A percentile compares a stretch with the other conserved stretches of the same genome.
phyloP scores from a whole-genome alignment of 495 filamentous ascomycete species.

The Parathielavia appendiculata region DNA sequence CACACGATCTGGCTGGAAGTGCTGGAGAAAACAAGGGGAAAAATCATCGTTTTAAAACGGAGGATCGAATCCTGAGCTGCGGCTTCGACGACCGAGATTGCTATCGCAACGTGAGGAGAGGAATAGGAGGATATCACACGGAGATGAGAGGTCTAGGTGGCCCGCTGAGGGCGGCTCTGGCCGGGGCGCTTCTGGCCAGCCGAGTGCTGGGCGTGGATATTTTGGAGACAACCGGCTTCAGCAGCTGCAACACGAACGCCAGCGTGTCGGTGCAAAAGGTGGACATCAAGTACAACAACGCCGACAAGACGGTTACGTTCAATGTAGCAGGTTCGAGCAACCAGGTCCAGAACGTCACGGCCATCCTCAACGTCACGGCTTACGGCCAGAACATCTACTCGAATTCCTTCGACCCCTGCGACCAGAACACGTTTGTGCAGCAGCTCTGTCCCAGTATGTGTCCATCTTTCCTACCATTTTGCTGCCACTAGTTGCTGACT shows the following conservation, averaged over 20 bases:
- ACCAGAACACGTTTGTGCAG: slow-evolving; percentile 54
- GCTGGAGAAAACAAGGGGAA: background rate
- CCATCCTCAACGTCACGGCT: slow-evolving; percentile 70
- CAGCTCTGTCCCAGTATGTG: slow-evolving; percentile 77
- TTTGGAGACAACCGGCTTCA: slow-evolving; percentile 75
- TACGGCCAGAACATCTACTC: slow-evolving; percentile 81
- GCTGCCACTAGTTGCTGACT: slow-evolving; percentile 2
- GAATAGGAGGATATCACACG: background rate
- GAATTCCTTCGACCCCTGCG: slow-evolving; percentile 79
- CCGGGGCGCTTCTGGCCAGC: slow-evolving; percentile 31
- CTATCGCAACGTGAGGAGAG: background rate
- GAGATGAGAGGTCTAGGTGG: slow-evolving; percentile 20
- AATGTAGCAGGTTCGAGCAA: slow-evolving; percentile 75
- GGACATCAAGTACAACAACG: slow-evolving; percentile 72
- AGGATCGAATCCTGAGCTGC: background rate
- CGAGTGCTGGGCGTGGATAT: slow-evolving; percentile 58
- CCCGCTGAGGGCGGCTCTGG: slow-evolving; percentile 33
- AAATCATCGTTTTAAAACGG: background rate
- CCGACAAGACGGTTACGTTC: slow-evolving; percentile 67
- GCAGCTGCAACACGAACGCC: slow-evolving; percentile 61
- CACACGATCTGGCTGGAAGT: too few relatives aligned
- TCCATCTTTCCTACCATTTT: background rate
- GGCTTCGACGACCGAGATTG: background rate
- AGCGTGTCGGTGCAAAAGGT: slow-evolving; percentile 67
- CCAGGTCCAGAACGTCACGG: slow-evolving; percentile 74